A percentile compares a stretch with the other conserved stretches of the same genome.
These are phyloP conservation scores for Spinacia oleracea DNA, from an alignment of 179 eudicot genomes.

Conservation along the genomic window DNA sequence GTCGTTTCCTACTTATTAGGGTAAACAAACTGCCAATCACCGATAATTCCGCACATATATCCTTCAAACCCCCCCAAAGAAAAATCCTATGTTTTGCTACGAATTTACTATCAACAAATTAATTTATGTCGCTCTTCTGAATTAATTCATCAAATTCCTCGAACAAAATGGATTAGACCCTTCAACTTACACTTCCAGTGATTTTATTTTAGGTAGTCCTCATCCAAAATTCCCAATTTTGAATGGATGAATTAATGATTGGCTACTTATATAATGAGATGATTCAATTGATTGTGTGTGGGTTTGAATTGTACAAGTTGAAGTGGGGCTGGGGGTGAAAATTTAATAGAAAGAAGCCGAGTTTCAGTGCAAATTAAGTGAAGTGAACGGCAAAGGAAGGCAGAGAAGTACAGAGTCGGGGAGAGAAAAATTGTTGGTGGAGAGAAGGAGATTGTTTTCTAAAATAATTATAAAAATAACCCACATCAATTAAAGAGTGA, in stretches of 20 bases:
- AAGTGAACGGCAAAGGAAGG: too few species aligned
- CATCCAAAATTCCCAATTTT: not conserved
- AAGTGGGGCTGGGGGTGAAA: conserved; percentile 65
- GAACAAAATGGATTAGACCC: conserved; percentile 66
- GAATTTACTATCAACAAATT: not conserved
- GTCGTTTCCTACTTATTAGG: too few species aligned
- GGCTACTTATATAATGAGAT: not conserved
- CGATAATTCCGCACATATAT: too few species aligned
- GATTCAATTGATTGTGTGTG: not conserved
- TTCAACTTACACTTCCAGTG: conserved; percentile 48
- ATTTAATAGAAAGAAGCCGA: conserved; percentile 68
- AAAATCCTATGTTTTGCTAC: too few species aligned
- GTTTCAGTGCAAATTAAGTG: conserved; percentile 49
- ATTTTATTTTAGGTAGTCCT: conserved; percentile 58
- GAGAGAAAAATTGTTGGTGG: too few species aligned
- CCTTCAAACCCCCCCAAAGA: too few species aligned
- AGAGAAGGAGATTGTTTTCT: too few species aligned
- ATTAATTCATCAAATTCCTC: conserved; percentile 67
- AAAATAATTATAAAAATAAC: too few species aligned
- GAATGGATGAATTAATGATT: not conserved
- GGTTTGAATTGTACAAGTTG: conserved; percentile 44
- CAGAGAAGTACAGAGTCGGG: too few species aligned
- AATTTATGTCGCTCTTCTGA: too few species aligned
- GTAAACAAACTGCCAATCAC: too few species aligned
- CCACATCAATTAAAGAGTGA: too few species aligned